phyloP scores from a whole-genome alignment of 2,329 filamentous ascomycete species.

The Eurotiales sp. region DNA sequence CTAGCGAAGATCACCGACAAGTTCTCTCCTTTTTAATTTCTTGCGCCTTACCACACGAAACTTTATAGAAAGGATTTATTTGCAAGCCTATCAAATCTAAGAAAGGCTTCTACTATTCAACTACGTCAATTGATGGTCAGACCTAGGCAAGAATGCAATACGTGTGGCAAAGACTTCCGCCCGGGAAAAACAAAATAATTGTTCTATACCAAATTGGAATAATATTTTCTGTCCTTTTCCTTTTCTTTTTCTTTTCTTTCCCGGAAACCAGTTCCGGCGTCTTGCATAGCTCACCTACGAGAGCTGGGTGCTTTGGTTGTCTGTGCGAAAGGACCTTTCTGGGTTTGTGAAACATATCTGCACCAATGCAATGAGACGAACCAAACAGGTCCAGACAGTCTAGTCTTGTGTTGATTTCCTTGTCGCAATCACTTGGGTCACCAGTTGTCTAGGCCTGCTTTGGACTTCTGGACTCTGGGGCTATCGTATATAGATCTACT shows the following conservation, averaged over 20 bases:
- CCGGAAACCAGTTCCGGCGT: neutral
- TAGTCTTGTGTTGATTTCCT: neutral
- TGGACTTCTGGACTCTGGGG: neutral
- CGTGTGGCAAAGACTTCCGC: neutral
- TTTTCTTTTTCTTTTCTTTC: neutral
- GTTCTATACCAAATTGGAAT: neutral
- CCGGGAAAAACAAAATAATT: neutral
- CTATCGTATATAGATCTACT: neutral
- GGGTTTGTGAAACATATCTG: neutral
- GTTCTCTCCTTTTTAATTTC: neutral
- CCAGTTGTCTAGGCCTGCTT: neutral
- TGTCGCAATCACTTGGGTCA: neutral
- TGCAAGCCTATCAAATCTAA: neutral
- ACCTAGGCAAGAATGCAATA: neutral
- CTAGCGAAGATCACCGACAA: constrained; percentile 5
- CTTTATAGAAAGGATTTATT: neutral
- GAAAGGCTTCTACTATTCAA: neutral
- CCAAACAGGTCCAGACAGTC: neutral
- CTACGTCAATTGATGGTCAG: neutral
- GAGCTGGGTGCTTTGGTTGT: neutral
- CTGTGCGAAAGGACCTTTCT: constrained; percentile 2
- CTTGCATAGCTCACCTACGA: neutral
- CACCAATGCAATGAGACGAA: neutral
- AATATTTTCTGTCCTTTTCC: neutral
- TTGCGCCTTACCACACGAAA: neutral